Base-by-base conservation (phyloP, 1,284 basidiomycete species). In the Leucoagaricus sp. region DNA sequence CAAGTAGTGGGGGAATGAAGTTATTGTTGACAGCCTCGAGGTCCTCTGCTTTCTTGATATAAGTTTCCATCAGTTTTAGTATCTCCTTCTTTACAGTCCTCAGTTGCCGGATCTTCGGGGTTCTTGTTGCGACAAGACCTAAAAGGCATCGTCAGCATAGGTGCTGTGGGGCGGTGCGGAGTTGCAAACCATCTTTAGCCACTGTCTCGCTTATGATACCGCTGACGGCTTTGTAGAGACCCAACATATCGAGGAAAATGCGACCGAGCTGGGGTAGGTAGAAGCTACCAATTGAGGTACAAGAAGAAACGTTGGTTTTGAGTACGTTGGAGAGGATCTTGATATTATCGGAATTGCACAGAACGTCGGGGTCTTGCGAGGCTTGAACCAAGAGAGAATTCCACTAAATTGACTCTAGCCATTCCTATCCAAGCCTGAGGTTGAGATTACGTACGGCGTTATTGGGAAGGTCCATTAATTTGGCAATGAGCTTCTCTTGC, bases 81-180 rank as follows among this genome's bases (percentile, higher is more conserved):
- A 99, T 95, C 74, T 99, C 97, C 79, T 99, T 99, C 79, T 99
- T 99, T 69, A 99, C 96, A 4, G 97, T 98, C 54, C 97, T 84
- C 58, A 99, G 77, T 60, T 94, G 89, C 61, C 97, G 87, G 63
- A 99, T 87, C 82, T 97, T 97, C 4, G 96, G 96, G 3, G 96
- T 99, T 77, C 97, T 97, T 26, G 97, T 98, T 2, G 96, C 96
- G 65, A 99, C 89, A 40, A 87, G 74, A 41, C 96, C 94, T 93
- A 57, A 29, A 51, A 57, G 55, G 25, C 13, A 44, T 31, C 59
- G 48, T 63, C 31, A 56, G 51, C 17, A 59, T 17, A 26, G 29
- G 12, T 21, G 17, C n/a, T 10, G 23, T 23, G 33, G 44, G 8
- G 15, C 8, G 17, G 13, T 44, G 42, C 15, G 41, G 8, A 12